Evolutionary conservation across 805 yeast species (phyloP).

Genomic region (Candida qinlingensis): DNA sequence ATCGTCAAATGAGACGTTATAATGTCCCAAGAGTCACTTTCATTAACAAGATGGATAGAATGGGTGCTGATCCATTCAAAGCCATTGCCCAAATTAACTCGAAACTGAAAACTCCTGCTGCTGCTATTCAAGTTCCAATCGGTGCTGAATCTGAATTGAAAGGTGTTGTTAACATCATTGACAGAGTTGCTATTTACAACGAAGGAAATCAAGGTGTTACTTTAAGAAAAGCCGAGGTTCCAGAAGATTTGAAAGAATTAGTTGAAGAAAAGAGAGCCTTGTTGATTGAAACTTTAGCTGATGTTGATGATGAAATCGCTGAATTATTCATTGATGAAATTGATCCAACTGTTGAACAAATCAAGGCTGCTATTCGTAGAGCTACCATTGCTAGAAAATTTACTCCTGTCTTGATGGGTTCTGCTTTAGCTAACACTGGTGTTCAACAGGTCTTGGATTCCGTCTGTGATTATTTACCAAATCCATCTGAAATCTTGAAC

Average conservation of each 20-base stretch:
- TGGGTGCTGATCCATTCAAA: constrained; percentile 97
- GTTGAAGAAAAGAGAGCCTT: constrained; percentile 86
- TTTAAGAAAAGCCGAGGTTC: constrained; percentile 61
- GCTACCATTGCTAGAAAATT: constrained; percentile 92
- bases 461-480: constrained; percentile 91
- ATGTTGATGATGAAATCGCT: constrained; percentile 96
- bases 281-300: constrained; percentile 92
- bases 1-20: constrained; percentile 97
- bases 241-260: constrained; percentile 71
- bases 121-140: constrained; percentile 96
- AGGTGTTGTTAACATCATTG: constrained; percentile 91
- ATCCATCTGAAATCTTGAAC: constrained; percentile 90
- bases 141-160: constrained; percentile 81
- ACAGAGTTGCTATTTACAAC: constrained; percentile 80
- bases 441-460: constrained; percentile 94
- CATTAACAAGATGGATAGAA: constrained; percentile 97
- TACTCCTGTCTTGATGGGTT: constrained; percentile 99
- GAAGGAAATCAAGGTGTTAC: constrained; percentile 89
- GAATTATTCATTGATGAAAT: constrained; percentile 87
- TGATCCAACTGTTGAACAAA: constrained; percentile 80
- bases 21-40: constrained; percentile 95
- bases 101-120: constrained; percentile 90
- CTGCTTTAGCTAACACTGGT: constrained; percentile 95
- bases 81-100: constrained; percentile 87
- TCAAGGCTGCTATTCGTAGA: constrained; percentile 85